Conservation (phyloP, 805 yeast genomes). For the Middelhovenomyces tepae region DNA sequence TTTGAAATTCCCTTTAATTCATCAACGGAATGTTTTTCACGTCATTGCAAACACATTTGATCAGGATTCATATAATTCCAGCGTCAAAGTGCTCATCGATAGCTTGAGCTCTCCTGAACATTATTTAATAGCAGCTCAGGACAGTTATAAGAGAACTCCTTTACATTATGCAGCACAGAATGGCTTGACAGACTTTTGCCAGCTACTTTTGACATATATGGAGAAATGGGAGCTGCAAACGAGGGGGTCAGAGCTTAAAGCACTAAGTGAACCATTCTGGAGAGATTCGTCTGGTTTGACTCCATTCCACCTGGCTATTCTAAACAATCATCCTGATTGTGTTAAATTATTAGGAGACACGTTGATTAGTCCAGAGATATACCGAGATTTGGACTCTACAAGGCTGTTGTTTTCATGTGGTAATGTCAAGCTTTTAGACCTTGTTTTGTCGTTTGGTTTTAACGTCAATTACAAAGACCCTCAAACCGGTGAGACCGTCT, state of each 20-base stretch:
- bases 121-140: conserved; percentile 49
- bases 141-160: conserved; percentile 65
- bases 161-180: conserved; percentile 75
- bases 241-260: too few relatives aligned
- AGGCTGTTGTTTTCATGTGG: not conserved
- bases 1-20: too few relatives aligned
- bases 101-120: too few relatives aligned
- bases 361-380: not conserved
- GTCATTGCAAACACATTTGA: too few relatives aligned
- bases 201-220: conserved; percentile 43
- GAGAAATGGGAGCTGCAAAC: conserved; percentile 37
- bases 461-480: conserved; percentile 38
- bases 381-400: not conserved
- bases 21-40: too few relatives aligned
- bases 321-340: conserved; percentile 69
- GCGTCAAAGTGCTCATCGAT: too few relatives aligned
- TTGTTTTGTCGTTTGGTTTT: conserved; percentile 34
- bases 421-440: not conserved
- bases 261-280: conserved; percentile 19
- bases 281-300: conserved; percentile 57
- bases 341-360: conserved; percentile 32
- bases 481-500: conserved; percentile 42
- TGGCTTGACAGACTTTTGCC: conserved; percentile 56
- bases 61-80: too few relatives aligned
- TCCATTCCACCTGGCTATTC: conserved; percentile 67